A percentile compares a stretch with the other conserved stretches of the same genome.
phyloP scores from a whole-genome alignment of 2,329 filamentous ascomycete genomes.

The Stromatinia cepivora region DNA sequence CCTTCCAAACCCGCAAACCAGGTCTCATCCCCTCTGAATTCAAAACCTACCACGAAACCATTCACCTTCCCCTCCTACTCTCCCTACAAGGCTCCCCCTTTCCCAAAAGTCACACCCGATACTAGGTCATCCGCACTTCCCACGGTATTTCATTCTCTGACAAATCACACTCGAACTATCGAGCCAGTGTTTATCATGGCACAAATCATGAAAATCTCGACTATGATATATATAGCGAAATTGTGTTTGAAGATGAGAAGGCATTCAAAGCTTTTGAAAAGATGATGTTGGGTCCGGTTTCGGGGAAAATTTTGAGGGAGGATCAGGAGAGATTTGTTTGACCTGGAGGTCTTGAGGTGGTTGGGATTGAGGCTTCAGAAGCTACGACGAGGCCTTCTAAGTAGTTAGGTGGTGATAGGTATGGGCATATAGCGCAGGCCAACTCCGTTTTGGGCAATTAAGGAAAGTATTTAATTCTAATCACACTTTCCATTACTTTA shows the following conservation, averaged over 20 bases:
- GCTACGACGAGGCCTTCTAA: neutral
- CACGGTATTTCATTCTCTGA: neutral
- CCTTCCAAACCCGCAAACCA: neutral
- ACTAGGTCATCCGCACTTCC: neutral
- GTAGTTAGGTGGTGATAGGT: neutral
- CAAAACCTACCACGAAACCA: constrained; percentile 1
- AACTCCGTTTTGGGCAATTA: too few species aligned
- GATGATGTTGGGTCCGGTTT: neutral
- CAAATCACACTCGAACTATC: neutral
- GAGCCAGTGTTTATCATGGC: neutral
- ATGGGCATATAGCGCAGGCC: neutral
- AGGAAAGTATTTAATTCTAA: neutral
- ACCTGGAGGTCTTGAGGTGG: neutral
- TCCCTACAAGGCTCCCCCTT: neutral
- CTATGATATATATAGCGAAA: neutral
- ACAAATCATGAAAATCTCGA: neutral
- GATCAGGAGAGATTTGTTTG: neutral
- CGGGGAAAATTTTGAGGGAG: neutral
- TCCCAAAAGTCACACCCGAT: neutral
- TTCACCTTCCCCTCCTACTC: neutral
- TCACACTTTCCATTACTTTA: neutral
- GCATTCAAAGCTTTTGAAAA: neutral
- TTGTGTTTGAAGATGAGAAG: neutral
- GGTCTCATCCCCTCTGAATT: neutral
- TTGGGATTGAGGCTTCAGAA: neutral